These are phyloP conservation scores for Terana coerulea DNA, from an alignment of 768 basidiomycete genomes.

Conservation along the genomic window DNA sequence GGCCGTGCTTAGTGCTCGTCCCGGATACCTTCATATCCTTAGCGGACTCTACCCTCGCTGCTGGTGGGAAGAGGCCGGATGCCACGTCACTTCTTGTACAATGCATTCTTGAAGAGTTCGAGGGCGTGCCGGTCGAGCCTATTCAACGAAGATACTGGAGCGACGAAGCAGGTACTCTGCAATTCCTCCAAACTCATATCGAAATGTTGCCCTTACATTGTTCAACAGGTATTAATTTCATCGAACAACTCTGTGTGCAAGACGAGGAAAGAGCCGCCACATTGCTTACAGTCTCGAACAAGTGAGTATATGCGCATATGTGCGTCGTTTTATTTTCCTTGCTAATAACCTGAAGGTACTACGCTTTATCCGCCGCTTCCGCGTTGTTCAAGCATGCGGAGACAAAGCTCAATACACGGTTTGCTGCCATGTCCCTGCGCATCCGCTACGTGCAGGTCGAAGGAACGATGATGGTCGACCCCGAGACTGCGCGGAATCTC, in stretches of 20 bases:
- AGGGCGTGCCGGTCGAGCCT: conserved; percentile 60
- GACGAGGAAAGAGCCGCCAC: conserved; percentile 81
- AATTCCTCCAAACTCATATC: background rate
- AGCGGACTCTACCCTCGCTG: conserved; percentile 44
- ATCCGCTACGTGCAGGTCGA: conserved; percentile 78
- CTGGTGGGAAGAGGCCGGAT: conserved; percentile 39
- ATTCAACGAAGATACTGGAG: conserved; percentile 84
- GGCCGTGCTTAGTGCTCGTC: conserved; percentile 67
- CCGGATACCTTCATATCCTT: conserved; percentile 77
- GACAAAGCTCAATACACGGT: conserved; percentile 62
- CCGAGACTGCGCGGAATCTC: conserved; percentile 82
- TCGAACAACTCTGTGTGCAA: conserved; percentile 73
- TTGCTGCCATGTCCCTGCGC: conserved; percentile 62
- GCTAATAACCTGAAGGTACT: conserved; percentile 53
- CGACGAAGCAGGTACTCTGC: conserved; percentile 58
- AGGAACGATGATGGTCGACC: conserved; percentile 94
- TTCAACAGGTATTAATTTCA: conserved; percentile 79
- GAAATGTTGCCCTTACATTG: conserved; percentile 3
- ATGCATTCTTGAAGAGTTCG: conserved; percentile 72
- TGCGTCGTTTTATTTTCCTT: background rate
- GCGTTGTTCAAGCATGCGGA: conserved; percentile 89
- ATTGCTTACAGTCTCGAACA: conserved; percentile 73
- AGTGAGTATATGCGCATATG: conserved; percentile 47
- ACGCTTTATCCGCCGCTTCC: conserved; percentile 79
- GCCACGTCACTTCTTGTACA: conserved; percentile 65